Percentiles rank a stretch among this genome's conserved stretches.
phyloP scores from a whole-genome alignment of 2,329 filamentous ascomycete species.

The Bipolaris oryzae region DNA sequence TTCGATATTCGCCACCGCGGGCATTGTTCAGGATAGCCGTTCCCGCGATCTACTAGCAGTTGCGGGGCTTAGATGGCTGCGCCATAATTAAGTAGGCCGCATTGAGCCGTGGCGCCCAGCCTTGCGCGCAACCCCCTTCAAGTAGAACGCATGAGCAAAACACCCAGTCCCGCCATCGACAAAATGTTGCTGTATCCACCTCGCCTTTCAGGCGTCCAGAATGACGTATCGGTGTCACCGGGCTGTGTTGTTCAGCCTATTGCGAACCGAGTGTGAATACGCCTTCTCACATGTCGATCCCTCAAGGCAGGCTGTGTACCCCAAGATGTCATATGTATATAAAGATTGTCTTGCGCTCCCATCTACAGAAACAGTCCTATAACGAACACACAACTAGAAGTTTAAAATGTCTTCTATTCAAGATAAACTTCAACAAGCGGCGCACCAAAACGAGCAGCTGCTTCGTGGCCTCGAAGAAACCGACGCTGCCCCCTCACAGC shows the following conservation, averaged over 20 bases:
- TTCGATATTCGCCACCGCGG: neutral
- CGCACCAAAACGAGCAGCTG: slow-evolving; percentile 33
- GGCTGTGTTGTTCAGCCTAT: slow-evolving; percentile 12
- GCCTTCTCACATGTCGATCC: neutral
- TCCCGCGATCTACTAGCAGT: neutral
- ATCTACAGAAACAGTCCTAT: neutral
- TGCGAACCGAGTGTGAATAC: slow-evolving; percentile 15
- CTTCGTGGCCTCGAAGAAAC: slow-evolving; percentile 37
- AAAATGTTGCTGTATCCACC: neutral
- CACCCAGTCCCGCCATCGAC: slow-evolving; percentile 7
- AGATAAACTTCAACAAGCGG: slow-evolving; percentile 34
- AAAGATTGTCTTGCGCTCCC: neutral
- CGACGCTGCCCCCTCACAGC: slow-evolving; percentile 37
- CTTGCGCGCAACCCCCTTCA: neutral
- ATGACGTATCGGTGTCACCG: slow-evolving; percentile 9
- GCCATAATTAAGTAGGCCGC: slow-evolving; percentile 11
- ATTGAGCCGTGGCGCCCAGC: slow-evolving; percentile 3
- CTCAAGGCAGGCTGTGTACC: slow-evolving; percentile 6
- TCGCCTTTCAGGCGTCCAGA: slow-evolving; percentile 21
- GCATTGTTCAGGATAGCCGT: neutral
- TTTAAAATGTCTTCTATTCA: slow-evolving; percentile 32
- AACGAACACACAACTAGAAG: neutral
- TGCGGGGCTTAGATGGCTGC: slow-evolving; percentile 6
- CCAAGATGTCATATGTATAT: neutral
- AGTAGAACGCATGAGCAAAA: slow-evolving; percentile 10